phyloP scores from a whole-genome alignment of 495 filamentous ascomycete genomes.

The Aspergillus asperescens region DNA sequence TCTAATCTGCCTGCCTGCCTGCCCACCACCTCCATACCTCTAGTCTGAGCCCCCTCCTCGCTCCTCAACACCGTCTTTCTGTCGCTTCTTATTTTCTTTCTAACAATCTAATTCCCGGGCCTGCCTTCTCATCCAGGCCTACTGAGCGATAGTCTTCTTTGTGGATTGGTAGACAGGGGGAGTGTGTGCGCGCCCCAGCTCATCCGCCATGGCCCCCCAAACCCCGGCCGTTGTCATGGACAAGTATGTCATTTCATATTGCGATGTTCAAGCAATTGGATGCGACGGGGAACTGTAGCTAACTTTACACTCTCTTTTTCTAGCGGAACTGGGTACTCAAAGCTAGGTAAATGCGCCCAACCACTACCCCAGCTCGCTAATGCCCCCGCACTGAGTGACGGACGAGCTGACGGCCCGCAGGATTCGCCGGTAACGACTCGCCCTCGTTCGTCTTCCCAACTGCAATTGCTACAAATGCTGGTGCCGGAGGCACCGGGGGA shows the following conservation, averaged over 20 bases:
- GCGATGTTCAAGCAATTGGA: conserved; percentile 1
- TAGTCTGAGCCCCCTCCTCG: conserved; percentile 3
- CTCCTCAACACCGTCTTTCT: conserved; percentile 2
- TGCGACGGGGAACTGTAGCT: conserved; percentile 1
- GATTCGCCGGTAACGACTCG: conserved; percentile 98
- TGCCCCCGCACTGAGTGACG: conserved; percentile 17
- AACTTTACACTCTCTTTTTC: conserved; percentile 16
- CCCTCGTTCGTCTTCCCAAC: conserved; percentile 99
- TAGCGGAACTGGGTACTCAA: conserved; percentile 98
- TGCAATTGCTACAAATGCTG: conserved; percentile 91
- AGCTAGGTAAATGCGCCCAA: conserved; percentile 65
- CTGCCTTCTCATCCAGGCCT: conserved; percentile 8
- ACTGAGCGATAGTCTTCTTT: not conserved
- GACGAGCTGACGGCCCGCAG: conserved; percentile 46
- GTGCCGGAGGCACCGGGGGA: conserved; percentile 60
- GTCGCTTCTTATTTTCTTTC: conserved; percentile 9
- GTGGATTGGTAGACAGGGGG: conserved; percentile 17
- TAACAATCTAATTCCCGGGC: not conserved
- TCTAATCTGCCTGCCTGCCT: conserved; percentile 12
- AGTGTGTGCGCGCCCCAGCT: conserved; percentile 20
- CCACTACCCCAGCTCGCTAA: not conserved
- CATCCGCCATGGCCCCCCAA: conserved; percentile 78
- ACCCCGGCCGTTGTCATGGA: conserved; percentile 99
- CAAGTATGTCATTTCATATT: conserved; percentile 67
- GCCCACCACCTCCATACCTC: conserved; percentile 4